phyloP scores from a whole-genome alignment of 2,329 filamentous ascomycete genomes.

The Trichophyton benhamiae region DNA sequence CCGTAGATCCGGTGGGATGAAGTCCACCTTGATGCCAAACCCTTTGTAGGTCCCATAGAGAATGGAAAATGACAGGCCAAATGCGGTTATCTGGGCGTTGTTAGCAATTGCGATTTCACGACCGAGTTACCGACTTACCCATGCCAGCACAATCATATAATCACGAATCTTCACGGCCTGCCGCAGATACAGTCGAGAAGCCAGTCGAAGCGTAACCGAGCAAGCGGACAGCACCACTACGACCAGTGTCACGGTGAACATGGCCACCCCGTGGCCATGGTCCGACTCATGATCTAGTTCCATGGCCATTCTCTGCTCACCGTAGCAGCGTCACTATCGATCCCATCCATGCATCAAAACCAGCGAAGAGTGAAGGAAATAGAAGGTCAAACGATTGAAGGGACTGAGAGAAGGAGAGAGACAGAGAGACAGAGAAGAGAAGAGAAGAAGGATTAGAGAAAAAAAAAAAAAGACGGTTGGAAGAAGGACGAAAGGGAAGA shows the following conservation, averaged over 20 bases:
- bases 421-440: neutral
- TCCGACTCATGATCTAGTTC: slow-evolving; percentile 6
- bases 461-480: neutral
- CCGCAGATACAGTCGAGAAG: slow-evolving; percentile 62
- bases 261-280: slow-evolving; percentile 16
- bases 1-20: slow-evolving; percentile 24
- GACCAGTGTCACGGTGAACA: slow-evolving; percentile 33
- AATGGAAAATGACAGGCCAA: slow-evolving; percentile 30
- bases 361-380: neutral
- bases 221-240: slow-evolving; percentile 54
- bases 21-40: slow-evolving; percentile 31
- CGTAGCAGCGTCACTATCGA: neutral
- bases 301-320: neutral
- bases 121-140: slow-evolving; percentile 38
- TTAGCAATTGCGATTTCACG: neutral
- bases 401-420: neutral
- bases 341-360: neutral
- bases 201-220: slow-evolving; percentile 62
- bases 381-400: neutral
- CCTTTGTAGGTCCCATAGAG: slow-evolving; percentile 34
- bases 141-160: slow-evolving; percentile 67
- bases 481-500: neutral
- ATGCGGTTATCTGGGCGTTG: neutral
- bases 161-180: slow-evolving; percentile 63
- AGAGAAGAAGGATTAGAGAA: neutral